Base-by-base conservation (phyloP, 352 stramenopile species). In the Globisporangium splendens region DNA sequence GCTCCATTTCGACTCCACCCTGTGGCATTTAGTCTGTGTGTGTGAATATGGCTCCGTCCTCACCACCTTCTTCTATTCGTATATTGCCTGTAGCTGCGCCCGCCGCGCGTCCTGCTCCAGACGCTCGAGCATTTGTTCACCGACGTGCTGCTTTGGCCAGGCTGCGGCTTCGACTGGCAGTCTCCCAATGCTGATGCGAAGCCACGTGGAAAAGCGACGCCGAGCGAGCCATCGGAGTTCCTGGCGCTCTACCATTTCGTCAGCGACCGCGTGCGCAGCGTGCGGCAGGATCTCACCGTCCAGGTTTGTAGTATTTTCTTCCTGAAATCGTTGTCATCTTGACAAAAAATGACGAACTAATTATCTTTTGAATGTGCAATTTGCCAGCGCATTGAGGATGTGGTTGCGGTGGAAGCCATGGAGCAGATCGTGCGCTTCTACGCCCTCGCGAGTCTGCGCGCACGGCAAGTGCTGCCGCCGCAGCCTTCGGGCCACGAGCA, bases 251-350 rank as follows among this genome's bases (percentile, higher is more conserved):
- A 91, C 54, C 73, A 91, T 56, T 91, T 89, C 55, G 18, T 91
- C 1, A 81, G 68, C 46, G 82, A 91, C 62, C 75, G 82, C n/a
- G 35, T 89, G 22, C 82, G 82, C 13, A 85, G 77, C 38, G 72
- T 91, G 13, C 77, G 82, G 39, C 79, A 91, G 54, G 82, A 91
- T 66, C 84, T 88, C 48, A 85, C 73, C 5, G 56, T 91, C 6
- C 81, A 91, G 73, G 77, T 86, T 35, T 8, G 49, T 20, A 18
- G n/a, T 8, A 11, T 35, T 35, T 35, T 8, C 28, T 35, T 10
- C 5, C 10, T 35, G 28, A 35, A 10, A 35, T 35, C 0, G 5
- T 35, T n/a, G n/a, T n/a, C n/a, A n/a, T n/a, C n/a, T n/a, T n/a
- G n/a, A 8, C 28, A 11, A 4, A 35, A 35, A 8, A 35, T 10